A percentile compares a stretch with the other conserved stretches of the same genome.
Conservation (phyloP, 345 rosid species). For the Mallotus nudiflorus region DNA sequence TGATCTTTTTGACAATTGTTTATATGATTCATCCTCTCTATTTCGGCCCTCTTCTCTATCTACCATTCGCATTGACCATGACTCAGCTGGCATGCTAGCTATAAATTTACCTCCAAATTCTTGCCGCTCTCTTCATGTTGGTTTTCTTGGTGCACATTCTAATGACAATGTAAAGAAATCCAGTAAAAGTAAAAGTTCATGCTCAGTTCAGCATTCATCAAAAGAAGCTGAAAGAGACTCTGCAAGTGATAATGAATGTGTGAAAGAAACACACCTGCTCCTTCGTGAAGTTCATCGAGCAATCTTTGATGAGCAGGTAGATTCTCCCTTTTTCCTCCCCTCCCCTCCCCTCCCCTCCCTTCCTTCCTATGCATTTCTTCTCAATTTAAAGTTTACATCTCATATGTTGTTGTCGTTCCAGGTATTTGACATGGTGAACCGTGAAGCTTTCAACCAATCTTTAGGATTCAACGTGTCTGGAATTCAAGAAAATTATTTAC, state of each 20-base stretch:
- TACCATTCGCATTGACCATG: constrained; percentile 73
- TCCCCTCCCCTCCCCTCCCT: background rate
- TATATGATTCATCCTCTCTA: constrained; percentile 46
- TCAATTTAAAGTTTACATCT: constrained; percentile 18
- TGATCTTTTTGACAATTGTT: constrained; percentile 75
- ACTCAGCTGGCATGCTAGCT: constrained; percentile 89
- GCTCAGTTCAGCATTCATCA: constrained; percentile 26
- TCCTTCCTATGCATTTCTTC: background rate
- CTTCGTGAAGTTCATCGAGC: constrained; percentile 78
- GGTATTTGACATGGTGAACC: constrained; percentile 82
- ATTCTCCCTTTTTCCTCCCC: constrained; percentile 2
- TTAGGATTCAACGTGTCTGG: constrained; percentile 74
- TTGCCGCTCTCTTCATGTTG: constrained; percentile 69
- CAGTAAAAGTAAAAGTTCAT: constrained; percentile 30
- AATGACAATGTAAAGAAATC: constrained; percentile 31
- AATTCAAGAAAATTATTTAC: constrained; percentile 76
- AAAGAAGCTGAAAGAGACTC: constrained; percentile 47
- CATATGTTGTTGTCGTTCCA: constrained; percentile 37
- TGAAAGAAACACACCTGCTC: constrained; percentile 60
- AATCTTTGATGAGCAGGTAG: constrained; percentile 86
- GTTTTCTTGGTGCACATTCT: constrained; percentile 58
- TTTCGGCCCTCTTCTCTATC: constrained; percentile 65
- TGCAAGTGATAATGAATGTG: constrained; percentile 53
- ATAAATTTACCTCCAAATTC: constrained; percentile 76
- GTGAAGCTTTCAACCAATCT: constrained; percentile 77